A percentile compares a stretch with the other conserved stretches of the same genome.
Conservation (phyloP, 495 filamentous ascomycete species). For the Tuber borchii region DNA sequence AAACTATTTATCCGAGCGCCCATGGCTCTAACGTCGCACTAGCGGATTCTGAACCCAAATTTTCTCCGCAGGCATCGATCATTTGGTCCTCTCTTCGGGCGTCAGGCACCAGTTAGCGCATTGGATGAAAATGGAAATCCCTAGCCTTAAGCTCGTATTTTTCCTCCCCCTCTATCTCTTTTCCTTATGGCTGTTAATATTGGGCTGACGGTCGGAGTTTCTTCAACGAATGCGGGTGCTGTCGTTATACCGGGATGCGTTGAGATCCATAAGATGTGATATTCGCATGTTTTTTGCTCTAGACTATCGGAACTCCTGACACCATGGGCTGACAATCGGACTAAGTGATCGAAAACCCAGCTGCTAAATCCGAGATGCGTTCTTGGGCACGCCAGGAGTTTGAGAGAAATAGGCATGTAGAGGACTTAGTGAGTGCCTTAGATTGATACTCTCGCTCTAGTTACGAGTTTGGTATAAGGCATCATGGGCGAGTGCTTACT, state of each 20-base stretch:
- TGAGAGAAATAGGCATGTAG: conserved; percentile 19
- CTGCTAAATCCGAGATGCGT: conserved; percentile 13
- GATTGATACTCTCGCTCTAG: not conserved
- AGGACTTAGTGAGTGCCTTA: conserved; percentile 19
- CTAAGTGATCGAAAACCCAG: conserved; percentile 18
- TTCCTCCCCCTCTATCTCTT: not conserved
- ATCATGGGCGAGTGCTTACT: conserved; percentile 6
- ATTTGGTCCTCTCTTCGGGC: not conserved
- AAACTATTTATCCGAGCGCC: not conserved
- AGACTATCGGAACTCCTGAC: not conserved
- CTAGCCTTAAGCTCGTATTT: not conserved
- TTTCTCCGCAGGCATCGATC: not conserved
- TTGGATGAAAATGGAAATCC: not conserved
- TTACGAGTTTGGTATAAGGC: not conserved
- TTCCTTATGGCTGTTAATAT: not conserved
- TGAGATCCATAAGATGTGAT: conserved; percentile 27
- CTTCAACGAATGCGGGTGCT: conserved; percentile 23
- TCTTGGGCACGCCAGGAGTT: conserved; percentile 22
- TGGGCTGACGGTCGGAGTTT: conserved; percentile 16
- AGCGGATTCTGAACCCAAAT: not conserved
- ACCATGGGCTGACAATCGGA: conserved; percentile 44
- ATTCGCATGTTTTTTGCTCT: not conserved
- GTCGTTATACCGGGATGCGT: conserved; percentile 29
- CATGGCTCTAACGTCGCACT: not conserved
- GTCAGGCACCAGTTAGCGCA: not conserved